Percentiles rank a stretch among this genome's conserved stretches.
phyloP scores from a whole-genome alignment of 2,329 filamentous ascomycete genomes.

The Fusarium decemcellulare region DNA sequence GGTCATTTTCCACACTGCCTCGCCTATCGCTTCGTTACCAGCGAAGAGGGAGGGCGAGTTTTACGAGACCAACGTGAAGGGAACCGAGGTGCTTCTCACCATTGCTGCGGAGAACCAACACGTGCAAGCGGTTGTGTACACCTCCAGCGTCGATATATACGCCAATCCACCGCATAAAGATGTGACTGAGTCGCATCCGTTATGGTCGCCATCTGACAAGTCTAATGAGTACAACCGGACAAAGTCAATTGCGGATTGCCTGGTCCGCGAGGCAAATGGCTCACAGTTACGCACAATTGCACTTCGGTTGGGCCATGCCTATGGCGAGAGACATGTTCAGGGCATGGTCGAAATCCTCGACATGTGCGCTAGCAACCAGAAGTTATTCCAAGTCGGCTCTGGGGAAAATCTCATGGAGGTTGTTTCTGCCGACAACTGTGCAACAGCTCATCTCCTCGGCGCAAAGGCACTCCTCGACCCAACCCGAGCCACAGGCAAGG shows the following conservation, averaged over 20 bases:
- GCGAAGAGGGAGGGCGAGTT: constrained; percentile 33
- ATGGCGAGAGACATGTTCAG: constrained; percentile 52
- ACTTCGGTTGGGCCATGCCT: constrained; percentile 49
- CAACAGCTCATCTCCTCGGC: constrained; percentile 44
- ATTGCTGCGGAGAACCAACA: constrained; percentile 33
- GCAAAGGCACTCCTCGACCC: constrained; percentile 47
- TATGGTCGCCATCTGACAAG: constrained; percentile 40
- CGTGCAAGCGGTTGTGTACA: constrained; percentile 51
- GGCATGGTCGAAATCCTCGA: constrained; percentile 45
- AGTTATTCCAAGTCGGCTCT: constrained; percentile 46
- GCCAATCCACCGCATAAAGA: constrained; percentile 42
- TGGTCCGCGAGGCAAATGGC: constrained; percentile 50
- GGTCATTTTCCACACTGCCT: constrained; percentile 52
- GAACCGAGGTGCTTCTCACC: constrained; percentile 48
- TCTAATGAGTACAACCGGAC: constrained; percentile 48
- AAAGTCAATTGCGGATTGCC: constrained; percentile 50
- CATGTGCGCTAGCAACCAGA: constrained; percentile 55
- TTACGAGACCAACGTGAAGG: constrained; percentile 49
- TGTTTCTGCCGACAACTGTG: constrained; percentile 46
- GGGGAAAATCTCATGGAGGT: constrained; percentile 47
- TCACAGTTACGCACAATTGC: constrained; percentile 42
- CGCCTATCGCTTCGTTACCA: constrained; percentile 46
- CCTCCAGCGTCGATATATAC: constrained; percentile 49
- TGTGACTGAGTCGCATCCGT: constrained; percentile 42
- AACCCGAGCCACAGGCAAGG: constrained; percentile 16